A percentile compares a stretch with the other conserved stretches of the same genome.
Conservation (phyloP, 345 rosid genomes). For the Eucalyptus fibrosa region DNA sequence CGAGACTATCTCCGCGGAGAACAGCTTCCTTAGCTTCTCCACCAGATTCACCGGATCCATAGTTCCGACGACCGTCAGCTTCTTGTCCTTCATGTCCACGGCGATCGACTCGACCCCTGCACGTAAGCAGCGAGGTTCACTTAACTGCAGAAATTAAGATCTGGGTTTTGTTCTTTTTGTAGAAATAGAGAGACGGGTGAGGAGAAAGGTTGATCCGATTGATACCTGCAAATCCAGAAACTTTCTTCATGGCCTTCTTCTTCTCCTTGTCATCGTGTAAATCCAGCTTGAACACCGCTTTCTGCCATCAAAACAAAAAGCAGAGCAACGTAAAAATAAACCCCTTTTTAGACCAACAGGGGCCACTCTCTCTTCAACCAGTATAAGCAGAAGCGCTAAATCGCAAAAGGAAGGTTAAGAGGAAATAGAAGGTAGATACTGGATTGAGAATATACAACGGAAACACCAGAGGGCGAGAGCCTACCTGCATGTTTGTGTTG, state of each 20-base stretch:
- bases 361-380: neutral
- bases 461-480: neutral
- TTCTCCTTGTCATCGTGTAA: constrained; percentile 18
- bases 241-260: constrained; percentile 41
- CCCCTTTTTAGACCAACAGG: neutral
- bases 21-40: constrained; percentile 3
- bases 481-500: neutral
- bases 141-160: neutral
- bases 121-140: neutral
- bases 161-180: neutral
- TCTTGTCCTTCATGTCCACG: constrained; percentile 6
- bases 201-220: neutral
- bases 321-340: neutral
- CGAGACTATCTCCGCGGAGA: neutral
- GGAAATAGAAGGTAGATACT: neutral
- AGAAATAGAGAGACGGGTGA: neutral
- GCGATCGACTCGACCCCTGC: constrained; percentile 1
- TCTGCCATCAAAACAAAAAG: constrained; percentile 17
- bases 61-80: constrained; percentile 4
- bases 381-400: neutral
- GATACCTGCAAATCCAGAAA: constrained; percentile 35
- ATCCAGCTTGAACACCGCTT: constrained; percentile 37
- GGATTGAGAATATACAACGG: neutral
- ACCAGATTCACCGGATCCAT: neutral
- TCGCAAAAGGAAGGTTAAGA: neutral